Evolutionary conservation across 345 rosid genomes (phyloP).

Genomic region (Nasturtium officinale): DNA sequence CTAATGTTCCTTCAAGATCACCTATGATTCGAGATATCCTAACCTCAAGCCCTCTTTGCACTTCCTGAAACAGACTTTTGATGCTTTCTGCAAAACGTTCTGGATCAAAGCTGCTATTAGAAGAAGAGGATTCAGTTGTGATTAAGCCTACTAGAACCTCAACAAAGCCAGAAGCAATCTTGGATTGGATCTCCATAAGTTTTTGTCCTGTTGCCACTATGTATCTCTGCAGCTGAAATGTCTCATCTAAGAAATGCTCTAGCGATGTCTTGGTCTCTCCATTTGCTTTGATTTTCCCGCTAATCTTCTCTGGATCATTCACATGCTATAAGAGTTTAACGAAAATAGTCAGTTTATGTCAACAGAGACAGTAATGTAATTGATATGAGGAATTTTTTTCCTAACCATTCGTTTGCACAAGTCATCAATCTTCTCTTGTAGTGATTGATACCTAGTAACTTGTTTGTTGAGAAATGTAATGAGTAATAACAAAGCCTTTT

Average conservation of each 20-base stretch:
- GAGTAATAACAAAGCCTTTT: constrained; percentile 50
- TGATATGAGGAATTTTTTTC: constrained; percentile 19
- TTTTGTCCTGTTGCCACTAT: constrained; percentile 90
- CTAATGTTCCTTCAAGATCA: constrained; percentile 84
- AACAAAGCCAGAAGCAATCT: constrained; percentile 58
- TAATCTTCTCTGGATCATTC: constrained; percentile 42
- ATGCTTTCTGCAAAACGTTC: constrained; percentile 67
- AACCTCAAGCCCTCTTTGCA: constrained; percentile 91
- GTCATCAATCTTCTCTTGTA: constrained; percentile 83
- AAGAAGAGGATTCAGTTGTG: constrained; percentile 42
- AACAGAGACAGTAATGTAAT: constrained; percentile 14
- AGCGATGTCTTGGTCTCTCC: constrained; percentile 56
- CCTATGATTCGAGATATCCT: constrained; percentile 85
- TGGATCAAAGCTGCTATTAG: constrained; percentile 54
- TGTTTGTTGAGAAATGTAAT: constrained; percentile 76
- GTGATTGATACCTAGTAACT: constrained; percentile 78
- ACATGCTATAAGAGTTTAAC: constrained; percentile 50
- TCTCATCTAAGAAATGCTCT: constrained; percentile 81
- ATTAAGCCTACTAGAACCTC: constrained; percentile 53
- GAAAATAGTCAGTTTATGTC: constrained; percentile 21
- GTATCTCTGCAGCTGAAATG: constrained; percentile 84
- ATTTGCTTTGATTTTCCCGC: constrained; percentile 36
- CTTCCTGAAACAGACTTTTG: constrained; percentile 67
- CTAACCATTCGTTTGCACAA: constrained; percentile 91
- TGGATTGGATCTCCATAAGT: constrained; percentile 70